phyloP scores from a whole-genome alignment of 148 eudicot genomes.

The Arbutus unedo region DNA sequence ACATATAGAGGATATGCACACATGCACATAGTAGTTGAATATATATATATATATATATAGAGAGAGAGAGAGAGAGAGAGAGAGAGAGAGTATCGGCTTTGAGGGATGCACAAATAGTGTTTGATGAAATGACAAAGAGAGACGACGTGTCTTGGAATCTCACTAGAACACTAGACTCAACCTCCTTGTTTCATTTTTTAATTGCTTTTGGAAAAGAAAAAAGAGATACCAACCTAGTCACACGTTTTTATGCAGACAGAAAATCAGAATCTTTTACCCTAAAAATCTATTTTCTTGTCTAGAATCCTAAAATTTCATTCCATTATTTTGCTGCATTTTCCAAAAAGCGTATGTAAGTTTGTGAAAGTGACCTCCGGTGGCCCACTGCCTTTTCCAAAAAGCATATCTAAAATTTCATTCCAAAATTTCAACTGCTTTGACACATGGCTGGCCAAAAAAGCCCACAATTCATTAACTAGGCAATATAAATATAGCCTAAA shows the following conservation, averaged over 20 bases:
- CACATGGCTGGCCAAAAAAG: not conserved
- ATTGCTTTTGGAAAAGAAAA: not conserved
- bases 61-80: too few species aligned
- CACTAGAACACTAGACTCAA: not conserved
- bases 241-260: not conserved
- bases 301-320: not conserved
- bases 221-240: not conserved
- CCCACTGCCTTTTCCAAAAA: not conserved
- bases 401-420: too few species aligned
- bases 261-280: not conserved
- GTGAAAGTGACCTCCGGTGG: too few species aligned
- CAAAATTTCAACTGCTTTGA: not conserved
- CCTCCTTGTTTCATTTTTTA: not conserved
- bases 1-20: too few species aligned
- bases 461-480: conserved; percentile 1
- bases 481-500: not conserved
- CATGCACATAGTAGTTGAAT: too few species aligned
- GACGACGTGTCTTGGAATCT: too few species aligned
- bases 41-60: too few species aligned
- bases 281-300: not conserved
- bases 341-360: too few species aligned
- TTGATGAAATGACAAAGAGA: too few species aligned
- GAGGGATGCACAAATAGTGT: too few species aligned
- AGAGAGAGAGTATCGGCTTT: too few species aligned
- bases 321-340: not conserved